Evolutionary conservation across 805 yeast genomes (phyloP), one percentile per base, ranked within the genome.

Genomic region (Komagataella phaffii): DNA sequence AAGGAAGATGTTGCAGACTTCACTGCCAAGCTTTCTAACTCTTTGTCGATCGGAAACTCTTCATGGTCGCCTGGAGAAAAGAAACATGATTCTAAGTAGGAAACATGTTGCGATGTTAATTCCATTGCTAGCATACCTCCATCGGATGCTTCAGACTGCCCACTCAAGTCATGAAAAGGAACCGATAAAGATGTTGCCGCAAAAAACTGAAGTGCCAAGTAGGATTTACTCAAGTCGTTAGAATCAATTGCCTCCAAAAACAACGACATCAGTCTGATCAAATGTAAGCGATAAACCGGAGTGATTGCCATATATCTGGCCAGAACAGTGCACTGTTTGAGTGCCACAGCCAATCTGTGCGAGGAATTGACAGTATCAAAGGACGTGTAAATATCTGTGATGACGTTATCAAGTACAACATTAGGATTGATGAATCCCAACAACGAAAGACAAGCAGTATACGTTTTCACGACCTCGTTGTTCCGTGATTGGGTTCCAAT

Each of bases 171-270:
- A 24, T 71, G 69, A 54, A 89, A 72, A 1, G 96, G 96, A 2
- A 85, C 77, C 52, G 81, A 83, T 6, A 84, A 71, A 0, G 88
- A 82, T 21, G 83, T 76, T 0, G 87, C 72, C 8, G 87, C 83
- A 52, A 93, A 75, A 17, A 85, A 74, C 53, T 81, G 77, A 45
- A 90, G 66, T 0, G 95, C 76, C 50, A 79, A 75, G 14, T 81
- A 72, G 0, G 96, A 83, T 61, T 90, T 79, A 12, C 72, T 73
- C 49, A 88, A 73, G 64, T 93, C 99, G 62, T 90, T 93, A 0
- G 90, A 78, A 62, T 93, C 98, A 24, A 93, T 80, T 30, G 93
- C 96, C 0, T 89, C 86, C 6, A 89, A 63, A 2, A 83, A 69
- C 64, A 88, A 72, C 24, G 81, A 77, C 45, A 90, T 62, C 14